phyloP scores from a whole-genome alignment of 768 basidiomycete genomes.

The Coprinopsis strossmayeri region DNA sequence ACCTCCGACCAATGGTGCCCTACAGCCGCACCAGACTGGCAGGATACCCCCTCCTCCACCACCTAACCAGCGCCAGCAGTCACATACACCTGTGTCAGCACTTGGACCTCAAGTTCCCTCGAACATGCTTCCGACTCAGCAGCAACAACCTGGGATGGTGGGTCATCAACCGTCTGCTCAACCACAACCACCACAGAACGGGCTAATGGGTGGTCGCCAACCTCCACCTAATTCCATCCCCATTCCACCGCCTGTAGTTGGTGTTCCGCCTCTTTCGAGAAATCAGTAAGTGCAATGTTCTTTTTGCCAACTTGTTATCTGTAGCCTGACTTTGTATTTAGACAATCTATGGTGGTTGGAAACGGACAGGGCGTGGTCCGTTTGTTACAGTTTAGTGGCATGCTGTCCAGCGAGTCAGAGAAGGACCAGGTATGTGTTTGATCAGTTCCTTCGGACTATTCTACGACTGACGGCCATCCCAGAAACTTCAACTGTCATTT shows the following conservation, averaged over 20 bases:
- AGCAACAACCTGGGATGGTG: conserved; percentile 13
- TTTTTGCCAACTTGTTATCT: not conserved
- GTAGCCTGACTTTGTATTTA: not conserved
- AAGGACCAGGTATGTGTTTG: conserved; percentile 28
- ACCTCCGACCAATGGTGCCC: not conserved
- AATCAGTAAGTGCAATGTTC: not conserved
- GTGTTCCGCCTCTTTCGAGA: not conserved
- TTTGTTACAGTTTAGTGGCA: conserved; percentile 64
- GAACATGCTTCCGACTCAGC: too few relatives aligned
- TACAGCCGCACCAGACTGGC: not conserved
- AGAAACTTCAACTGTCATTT: conserved; percentile 61
- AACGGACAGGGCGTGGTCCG: conserved; percentile 59
- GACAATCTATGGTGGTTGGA: conserved; percentile 18
- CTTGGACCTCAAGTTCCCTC: too few relatives aligned
- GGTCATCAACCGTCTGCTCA: not conserved
- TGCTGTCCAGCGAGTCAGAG: conserved; percentile 48
- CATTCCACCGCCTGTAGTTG: not conserved
- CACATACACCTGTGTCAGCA: conserved; percentile 4
- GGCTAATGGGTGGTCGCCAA: not conserved
- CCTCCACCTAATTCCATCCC: not conserved
- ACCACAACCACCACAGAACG: too few relatives aligned
- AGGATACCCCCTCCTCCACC: not conserved
- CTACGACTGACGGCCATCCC: conserved; percentile 3
- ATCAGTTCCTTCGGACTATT: not conserved
- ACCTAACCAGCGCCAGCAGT: not conserved